These are phyloP conservation scores for Saprolegnia parasitica DNA, from an alignment of 352 stramenopile genomes.

Conservation along the genomic window DNA sequence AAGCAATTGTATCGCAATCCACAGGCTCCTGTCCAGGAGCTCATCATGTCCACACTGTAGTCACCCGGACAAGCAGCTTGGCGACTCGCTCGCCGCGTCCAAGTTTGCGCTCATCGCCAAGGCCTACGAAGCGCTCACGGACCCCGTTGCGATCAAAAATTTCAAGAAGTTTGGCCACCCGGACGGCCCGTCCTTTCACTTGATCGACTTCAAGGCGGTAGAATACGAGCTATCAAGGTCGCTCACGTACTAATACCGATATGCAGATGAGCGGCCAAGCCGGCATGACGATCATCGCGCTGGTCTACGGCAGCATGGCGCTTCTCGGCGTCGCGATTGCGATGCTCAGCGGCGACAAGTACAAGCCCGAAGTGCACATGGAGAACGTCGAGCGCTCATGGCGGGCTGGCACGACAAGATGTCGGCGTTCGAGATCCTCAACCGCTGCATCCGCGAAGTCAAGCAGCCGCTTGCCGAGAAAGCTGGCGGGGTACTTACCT, in stretches of 20 bases:
- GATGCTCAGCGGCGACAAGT: slow-evolving; percentile 33
- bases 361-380: slow-evolving; percentile 22
- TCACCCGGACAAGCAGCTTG: slow-evolving; percentile 79
- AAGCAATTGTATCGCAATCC: slow-evolving; percentile 35
- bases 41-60: slow-evolving; percentile 17
- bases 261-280: slow-evolving; percentile 35
- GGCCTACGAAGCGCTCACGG: slow-evolving; percentile 80
- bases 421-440: slow-evolving; percentile 17
- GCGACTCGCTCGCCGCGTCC: slow-evolving; percentile 39
- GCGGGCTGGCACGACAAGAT: slow-evolving; percentile 24
- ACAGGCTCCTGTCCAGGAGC: background rate
- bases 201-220: slow-evolving; percentile 25
- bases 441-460: background rate
- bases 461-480: slow-evolving; percentile 25
- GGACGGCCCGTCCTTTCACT: slow-evolving; percentile 39
- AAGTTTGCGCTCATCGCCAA: slow-evolving; percentile 75
- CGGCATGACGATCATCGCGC: slow-evolving; percentile 52
- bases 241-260: slow-evolving; percentile 44
- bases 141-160: slow-evolving; percentile 64
- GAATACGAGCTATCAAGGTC: slow-evolving; percentile 66
- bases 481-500: background rate
- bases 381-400: slow-evolving; percentile 17
- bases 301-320: slow-evolving; percentile 63
- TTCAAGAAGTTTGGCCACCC: slow-evolving; percentile 77
- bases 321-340: slow-evolving; percentile 57